These are phyloP conservation scores for Nannochloropsis oceanica DNA, from an alignment of 108 stramenopile genomes.

Conservation along the genomic window DNA sequence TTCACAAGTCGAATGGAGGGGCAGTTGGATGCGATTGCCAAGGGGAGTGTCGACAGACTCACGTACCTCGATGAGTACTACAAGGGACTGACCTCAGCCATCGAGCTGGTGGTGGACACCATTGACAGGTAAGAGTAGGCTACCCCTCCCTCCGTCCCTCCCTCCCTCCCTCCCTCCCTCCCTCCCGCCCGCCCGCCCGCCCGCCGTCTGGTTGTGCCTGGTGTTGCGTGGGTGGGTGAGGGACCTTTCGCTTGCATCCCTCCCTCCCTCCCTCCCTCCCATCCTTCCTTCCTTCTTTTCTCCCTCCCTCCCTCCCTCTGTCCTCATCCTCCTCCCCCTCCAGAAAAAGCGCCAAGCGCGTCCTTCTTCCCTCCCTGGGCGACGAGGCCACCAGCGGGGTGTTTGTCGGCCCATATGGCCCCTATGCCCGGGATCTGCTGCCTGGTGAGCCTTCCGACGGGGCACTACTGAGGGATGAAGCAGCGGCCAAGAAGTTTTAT, in stretches of 20 bases:
- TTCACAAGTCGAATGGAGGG: slow-evolving; percentile 60
- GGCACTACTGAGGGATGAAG: neutral
- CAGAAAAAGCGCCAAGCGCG: neutral
- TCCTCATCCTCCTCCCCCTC: too few relatives aligned
- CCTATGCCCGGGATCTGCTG: neutral
- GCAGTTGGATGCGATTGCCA: slow-evolving; percentile 31
- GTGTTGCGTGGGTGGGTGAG: too few relatives aligned
- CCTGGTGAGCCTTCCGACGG: neutral
- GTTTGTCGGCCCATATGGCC: slow-evolving; percentile 21
- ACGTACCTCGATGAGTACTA: slow-evolving; percentile 46
- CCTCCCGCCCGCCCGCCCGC: too few relatives aligned
- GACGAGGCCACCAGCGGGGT: neutral
- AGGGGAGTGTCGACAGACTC: slow-evolving; percentile 34
- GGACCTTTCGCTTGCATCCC: neutral
- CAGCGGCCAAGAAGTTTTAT: neutral
- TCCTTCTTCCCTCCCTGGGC: neutral
- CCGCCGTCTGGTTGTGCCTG: too few relatives aligned
- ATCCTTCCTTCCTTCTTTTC: neutral
- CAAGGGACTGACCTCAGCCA: neutral
- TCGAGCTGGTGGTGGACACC: slow-evolving; percentile 46
- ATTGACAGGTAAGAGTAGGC: slow-evolving; percentile 36
- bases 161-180: too few relatives aligned
- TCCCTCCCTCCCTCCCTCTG: neutral
- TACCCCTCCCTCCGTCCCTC: too few relatives aligned
- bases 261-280: neutral